Conservation (phyloP, 2,329 filamentous ascomycete genomes). For the Penicillium sp. region DNA sequence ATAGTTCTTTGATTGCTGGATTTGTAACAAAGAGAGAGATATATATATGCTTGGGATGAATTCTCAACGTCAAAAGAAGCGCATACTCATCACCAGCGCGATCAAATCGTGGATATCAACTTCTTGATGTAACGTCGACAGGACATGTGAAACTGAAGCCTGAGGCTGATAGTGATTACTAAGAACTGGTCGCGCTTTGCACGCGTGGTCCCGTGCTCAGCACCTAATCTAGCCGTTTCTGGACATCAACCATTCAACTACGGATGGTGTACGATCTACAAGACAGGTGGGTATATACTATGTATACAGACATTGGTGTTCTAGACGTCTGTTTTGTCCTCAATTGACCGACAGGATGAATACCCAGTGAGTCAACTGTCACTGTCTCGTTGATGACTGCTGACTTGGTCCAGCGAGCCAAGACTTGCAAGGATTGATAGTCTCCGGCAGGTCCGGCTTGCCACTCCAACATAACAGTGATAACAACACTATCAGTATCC, state of each 20-base stretch:
- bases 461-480: too few relatives aligned
- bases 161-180: neutral
- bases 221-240: conserved; percentile 11
- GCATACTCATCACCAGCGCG: neutral
- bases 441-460: too few relatives aligned
- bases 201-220: conserved; percentile 11
- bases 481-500: too few relatives aligned
- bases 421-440: too few relatives aligned
- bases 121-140: neutral
- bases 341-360: neutral
- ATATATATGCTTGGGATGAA: neutral
- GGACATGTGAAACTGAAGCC: neutral
- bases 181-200: neutral
- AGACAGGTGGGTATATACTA: neutral
- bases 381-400: too few relatives aligned
- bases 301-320: too few relatives aligned
- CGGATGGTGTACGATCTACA: neutral
- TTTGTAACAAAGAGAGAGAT: neutral
- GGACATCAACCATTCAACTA: neutral
- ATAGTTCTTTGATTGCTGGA: neutral
- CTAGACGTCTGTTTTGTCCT: too few relatives aligned
- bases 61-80: neutral
- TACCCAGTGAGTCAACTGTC: neutral
- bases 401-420: too few relatives aligned
- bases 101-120: neutral